phyloP scores from a whole-genome alignment of 2,329 filamentous ascomycete genomes.

The Pestalotiopsis sp. region DNA sequence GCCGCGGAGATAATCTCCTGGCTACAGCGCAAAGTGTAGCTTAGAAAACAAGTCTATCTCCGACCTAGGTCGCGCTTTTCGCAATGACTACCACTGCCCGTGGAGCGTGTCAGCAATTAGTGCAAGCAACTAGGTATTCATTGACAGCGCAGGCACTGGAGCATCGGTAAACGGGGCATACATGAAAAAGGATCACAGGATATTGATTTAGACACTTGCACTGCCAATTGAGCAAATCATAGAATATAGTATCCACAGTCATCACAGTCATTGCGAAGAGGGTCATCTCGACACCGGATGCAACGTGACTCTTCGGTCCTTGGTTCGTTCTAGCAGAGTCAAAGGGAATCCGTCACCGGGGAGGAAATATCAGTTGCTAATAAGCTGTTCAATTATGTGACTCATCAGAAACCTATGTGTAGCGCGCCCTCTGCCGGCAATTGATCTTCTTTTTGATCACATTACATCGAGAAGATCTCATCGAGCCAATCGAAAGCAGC shows the following conservation, averaged over 20 bases:
- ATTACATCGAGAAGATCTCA: neutral
- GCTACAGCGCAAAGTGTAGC: neutral
- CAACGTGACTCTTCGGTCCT: neutral
- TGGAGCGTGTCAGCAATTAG: neutral
- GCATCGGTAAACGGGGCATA: neutral
- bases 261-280: neutral
- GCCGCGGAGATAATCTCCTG: neutral
- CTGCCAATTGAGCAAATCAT: neutral
- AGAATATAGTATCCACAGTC: neutral
- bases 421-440: neutral
- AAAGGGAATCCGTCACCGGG: neutral
- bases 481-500: slow-evolving; percentile 10
- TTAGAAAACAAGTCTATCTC: neutral
- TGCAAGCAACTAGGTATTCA: neutral
- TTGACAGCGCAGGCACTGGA: neutral
- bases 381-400: neutral
- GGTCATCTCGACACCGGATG: neutral
- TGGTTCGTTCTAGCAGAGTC: neutral
- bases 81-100: neutral
- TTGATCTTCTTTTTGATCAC: no score
- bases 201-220: neutral
- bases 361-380: neutral
- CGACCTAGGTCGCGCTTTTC: neutral
- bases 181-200: neutral
- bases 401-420: neutral